phyloP scores from a whole-genome alignment of 2,329 filamentous ascomycete genomes.

The Hansfordia pulvinata region DNA sequence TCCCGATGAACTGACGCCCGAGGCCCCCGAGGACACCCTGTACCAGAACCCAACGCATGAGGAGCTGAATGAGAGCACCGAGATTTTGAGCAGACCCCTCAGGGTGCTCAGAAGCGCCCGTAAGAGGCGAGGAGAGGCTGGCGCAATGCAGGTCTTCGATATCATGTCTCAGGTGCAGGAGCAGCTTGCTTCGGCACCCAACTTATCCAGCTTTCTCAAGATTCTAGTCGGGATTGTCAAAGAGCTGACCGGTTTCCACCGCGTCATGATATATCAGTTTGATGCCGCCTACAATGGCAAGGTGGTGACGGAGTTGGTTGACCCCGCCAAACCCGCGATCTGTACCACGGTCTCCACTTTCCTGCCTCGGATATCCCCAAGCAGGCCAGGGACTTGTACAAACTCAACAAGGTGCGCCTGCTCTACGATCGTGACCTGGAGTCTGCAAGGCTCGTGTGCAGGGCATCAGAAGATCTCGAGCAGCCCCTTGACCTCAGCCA shows the following conservation, averaged over 20 bases:
- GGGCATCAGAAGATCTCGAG: constrained; percentile 59
- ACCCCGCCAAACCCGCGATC: constrained; percentile 67
- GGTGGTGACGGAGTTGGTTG: constrained; percentile 77
- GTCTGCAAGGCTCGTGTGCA: constrained; percentile 71
- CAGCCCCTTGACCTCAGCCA: constrained; percentile 71
- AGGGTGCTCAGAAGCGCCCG: constrained; percentile 62
- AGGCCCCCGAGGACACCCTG: constrained; percentile 60
- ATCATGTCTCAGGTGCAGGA: constrained; percentile 89
- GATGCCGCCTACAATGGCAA: constrained; percentile 71
- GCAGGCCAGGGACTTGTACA: constrained; percentile 81
- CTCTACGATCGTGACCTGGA: constrained; percentile 74
- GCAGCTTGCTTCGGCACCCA: constrained; percentile 60
- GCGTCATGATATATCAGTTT: constrained; percentile 89
- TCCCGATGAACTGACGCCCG: constrained; percentile 41
- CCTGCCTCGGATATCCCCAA: constrained; percentile 77
- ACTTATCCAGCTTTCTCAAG: constrained; percentile 62
- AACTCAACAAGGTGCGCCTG: constrained; percentile 76
- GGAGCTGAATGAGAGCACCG: constrained; percentile 63
- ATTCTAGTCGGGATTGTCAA: constrained; percentile 77
- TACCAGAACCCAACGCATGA: constrained; percentile 58
- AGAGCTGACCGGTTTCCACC: constrained; percentile 80
- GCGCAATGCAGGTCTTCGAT: constrained; percentile 81
- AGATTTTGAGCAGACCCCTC: constrained; percentile 63
- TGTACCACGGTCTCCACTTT: constrained; percentile 81
- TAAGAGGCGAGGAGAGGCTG: constrained; percentile 63